A percentile compares a stretch with the other conserved stretches of the same genome.
These are phyloP conservation scores for Tetrapisispora fleetii DNA, from an alignment of 805 yeast species.

Conservation along the genomic window DNA sequence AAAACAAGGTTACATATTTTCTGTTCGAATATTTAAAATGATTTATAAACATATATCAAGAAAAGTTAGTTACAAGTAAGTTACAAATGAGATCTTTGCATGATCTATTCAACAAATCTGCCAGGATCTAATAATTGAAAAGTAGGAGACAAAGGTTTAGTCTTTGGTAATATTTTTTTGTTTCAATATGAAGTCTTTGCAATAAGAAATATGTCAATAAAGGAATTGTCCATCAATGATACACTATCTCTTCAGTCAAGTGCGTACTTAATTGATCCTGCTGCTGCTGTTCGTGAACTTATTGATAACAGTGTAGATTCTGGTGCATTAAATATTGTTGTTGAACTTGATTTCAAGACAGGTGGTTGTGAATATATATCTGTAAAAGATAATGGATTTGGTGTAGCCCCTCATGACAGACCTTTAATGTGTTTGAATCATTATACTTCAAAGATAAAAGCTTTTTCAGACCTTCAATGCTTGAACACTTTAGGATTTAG, in stretches of 20 bases:
- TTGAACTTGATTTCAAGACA: conserved; percentile 32
- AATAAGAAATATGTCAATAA: conserved; percentile 10
- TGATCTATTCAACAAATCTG: too few relatives aligned
- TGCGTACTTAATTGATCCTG: conserved; percentile 30
- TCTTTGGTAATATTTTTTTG: too few relatives aligned
- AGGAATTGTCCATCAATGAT: conserved; percentile 8
- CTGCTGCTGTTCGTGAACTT: conserved; percentile 33
- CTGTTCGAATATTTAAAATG: too few relatives aligned
- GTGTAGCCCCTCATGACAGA: conserved; percentile 28
- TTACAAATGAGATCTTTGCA: too few relatives aligned
- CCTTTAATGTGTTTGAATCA: conserved; percentile 29
- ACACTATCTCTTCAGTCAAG: conserved; percentile 15
- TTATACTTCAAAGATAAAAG: conserved; percentile 35
- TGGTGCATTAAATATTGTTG: conserved; percentile 22
- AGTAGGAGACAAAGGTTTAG: too few relatives aligned
- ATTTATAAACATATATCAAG: too few relatives aligned
- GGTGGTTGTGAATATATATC: conserved; percentile 29
- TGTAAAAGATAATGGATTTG: conserved; percentile 36
- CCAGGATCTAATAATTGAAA: too few relatives aligned
- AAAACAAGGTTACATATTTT: too few relatives aligned
- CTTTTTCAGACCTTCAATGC: conserved; percentile 23
- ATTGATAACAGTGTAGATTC: conserved; percentile 36
- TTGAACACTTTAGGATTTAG: conserved; percentile 36
- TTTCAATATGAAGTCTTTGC: neutral
- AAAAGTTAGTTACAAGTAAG: too few relatives aligned